Base-by-base conservation (phyloP, 192 early-diverging fungal genomes). In the Spizellomyces punctatus region DNA sequence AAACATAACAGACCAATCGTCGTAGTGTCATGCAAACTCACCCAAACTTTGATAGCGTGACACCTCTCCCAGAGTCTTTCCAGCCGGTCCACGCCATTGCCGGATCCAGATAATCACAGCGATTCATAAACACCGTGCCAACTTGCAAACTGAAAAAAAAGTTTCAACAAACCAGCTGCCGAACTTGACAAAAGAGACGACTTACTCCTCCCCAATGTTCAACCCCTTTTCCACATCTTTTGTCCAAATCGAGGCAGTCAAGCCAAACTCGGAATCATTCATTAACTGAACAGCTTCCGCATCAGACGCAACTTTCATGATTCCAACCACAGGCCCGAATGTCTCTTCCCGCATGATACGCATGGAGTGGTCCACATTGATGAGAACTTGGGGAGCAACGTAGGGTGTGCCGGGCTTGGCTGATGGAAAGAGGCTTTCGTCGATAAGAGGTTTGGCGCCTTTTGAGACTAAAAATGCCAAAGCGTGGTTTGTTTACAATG, bases 181-280 rank as follows among this genome's bases (percentile, higher is more conserved):
- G 1, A 69, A 67, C 10, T 16, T 16, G 10, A 41, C 0, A 36
- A 21, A 41, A 12, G 19, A 71, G 16, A 9, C 21, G 16, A 44
- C 49, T 14, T 41, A 72, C 66, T 77, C 48, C 56, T 76, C 71
- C 7, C 86, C 90, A 64, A 94, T 87, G 10, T 44, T 73, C 55
- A 88, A 43, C 0, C 86, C 93, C 36, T 81, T 81, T 16, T 90
- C 82, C 5, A 65, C 54, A 71, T 90, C 85, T 46, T 75, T 72
- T 0, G 93, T 93, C 93, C 93, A 94, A 56, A 94, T 84, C 46
- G 88, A 90, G 5, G 91, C 89, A 16, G 93, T 92, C 41, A 94
- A 72, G 9, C 93, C 93, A 76, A 88, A 94, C 27, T 86, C 80
- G 10, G 83, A 86, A 72, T 94, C 93, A 66, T 94, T 94, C 88